phyloP scores from a whole-genome alignment of 2,329 filamentous ascomycete species.

The Calycina herbarum region DNA sequence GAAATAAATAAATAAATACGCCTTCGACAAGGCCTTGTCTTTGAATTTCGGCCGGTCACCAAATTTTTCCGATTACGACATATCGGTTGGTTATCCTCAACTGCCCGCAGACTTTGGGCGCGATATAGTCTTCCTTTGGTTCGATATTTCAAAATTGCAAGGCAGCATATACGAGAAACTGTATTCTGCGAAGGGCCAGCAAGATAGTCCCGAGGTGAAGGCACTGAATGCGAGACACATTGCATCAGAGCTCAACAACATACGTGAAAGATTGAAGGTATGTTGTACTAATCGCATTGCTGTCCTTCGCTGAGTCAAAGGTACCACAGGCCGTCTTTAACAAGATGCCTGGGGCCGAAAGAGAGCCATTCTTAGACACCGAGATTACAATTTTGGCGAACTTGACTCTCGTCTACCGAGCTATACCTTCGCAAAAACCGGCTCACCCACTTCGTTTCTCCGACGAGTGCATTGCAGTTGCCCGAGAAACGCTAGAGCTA shows the following conservation, averaged over 20 bases:
- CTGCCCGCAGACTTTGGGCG: neutral
- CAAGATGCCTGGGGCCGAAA: constrained; percentile 8
- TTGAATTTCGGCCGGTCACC: constrained; percentile 19
- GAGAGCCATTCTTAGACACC: constrained; percentile 11
- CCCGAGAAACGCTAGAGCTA: constrained; percentile 14
- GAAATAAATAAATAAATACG: too few species aligned
- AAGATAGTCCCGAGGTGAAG: constrained; percentile 4
- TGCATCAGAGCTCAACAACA: too few species aligned
- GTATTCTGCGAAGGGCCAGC: constrained; percentile 16
- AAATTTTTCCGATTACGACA: constrained; percentile 19
- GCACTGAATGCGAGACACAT: too few species aligned
- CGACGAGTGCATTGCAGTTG: constrained; percentile 15
- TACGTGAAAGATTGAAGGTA: too few species aligned
- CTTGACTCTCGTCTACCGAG: constrained; percentile 17
- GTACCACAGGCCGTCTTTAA: neutral
- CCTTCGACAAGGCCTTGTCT: constrained; percentile 16
- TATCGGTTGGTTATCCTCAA: constrained; percentile 11
- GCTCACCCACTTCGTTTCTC: constrained; percentile 16
- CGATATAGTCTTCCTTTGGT: constrained; percentile 10
- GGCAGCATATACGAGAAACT: constrained; percentile 18
- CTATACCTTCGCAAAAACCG: constrained; percentile 11
- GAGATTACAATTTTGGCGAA: constrained; percentile 12
- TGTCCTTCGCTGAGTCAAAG: too few species aligned
- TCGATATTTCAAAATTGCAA: constrained; percentile 14
- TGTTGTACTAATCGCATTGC: too few species aligned